phyloP scores from a whole-genome alignment of 2,329 filamentous ascomycete species.

The Cadophora malorum region DNA sequence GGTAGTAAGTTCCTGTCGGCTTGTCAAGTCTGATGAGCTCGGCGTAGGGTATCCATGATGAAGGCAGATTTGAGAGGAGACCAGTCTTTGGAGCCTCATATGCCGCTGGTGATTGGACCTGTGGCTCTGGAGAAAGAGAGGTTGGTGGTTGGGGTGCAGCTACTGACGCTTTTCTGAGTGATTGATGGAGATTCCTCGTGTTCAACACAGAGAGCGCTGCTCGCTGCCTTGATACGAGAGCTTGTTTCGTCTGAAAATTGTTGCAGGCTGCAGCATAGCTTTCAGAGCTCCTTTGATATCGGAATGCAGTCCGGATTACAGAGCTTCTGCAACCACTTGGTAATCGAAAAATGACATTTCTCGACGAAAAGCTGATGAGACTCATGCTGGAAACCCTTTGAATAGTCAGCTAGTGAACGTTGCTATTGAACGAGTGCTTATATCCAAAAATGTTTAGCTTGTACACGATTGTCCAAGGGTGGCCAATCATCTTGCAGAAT shows the following conservation, averaged over 20 bases:
- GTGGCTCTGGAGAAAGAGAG: conserved; percentile 2
- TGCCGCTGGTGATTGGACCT: conserved; percentile 15
- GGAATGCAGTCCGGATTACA: conserved; percentile 16
- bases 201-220: not conserved
- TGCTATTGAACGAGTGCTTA: no score
- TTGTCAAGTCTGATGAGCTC: conserved; percentile 84
- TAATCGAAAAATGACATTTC: conserved; percentile 26
- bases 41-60: conserved; percentile 77
- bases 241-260: not conserved
- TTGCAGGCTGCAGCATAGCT: not conserved
- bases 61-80: conserved; percentile 71
- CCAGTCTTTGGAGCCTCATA: conserved; percentile 77
- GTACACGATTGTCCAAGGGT: not conserved
- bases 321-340: conserved; percentile 22
- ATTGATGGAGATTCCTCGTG: conserved; percentile 7
- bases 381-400: not conserved
- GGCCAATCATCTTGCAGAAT: not conserved
- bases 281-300: not conserved
- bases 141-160: not conserved
- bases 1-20: conserved; percentile 81
- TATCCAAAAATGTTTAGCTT: not conserved
- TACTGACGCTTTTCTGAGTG: conserved; percentile 9
- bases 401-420: not conserved
- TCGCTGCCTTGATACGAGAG: not conserved
- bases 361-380: not conserved